phyloP scores from a whole-genome alignment of 805 yeast genomes.

The Tetrapisispora namnaoensis region DNA sequence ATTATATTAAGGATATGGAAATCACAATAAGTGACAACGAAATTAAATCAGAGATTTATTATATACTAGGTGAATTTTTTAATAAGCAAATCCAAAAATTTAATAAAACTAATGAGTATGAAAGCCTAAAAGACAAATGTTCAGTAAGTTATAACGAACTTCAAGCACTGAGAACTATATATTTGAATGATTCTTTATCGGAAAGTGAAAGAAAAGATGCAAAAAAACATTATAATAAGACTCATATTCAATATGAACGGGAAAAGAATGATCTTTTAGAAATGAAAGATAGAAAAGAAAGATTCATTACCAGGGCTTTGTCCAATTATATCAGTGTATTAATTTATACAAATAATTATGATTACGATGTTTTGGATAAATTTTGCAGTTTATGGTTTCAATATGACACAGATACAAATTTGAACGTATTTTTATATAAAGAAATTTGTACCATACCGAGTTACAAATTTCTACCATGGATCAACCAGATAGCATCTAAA shows the following conservation, averaged over 20 bases:
- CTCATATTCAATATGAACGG: conserved; percentile 38
- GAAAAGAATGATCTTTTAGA: conserved; percentile 40
- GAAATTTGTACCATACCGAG: conserved; percentile 41
- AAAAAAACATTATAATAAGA: conserved; percentile 39
- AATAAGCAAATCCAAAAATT: conserved; percentile 47
- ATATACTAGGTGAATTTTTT: conserved; percentile 63
- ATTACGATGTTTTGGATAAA: conserved; percentile 55
- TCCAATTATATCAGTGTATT: conserved; percentile 50
- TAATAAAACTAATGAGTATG: conserved; percentile 36
- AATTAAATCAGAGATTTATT: conserved; percentile 40
- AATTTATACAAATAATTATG: conserved; percentile 33
- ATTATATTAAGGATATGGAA: conserved; percentile 39
- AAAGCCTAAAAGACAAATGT: conserved; percentile 33
- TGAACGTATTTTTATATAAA: conserved; percentile 35
- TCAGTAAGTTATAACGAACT: conserved; percentile 38
- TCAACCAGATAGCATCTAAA: conserved; percentile 70
- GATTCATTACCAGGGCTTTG: conserved; percentile 44
- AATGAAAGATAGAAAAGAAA: conserved; percentile 31
- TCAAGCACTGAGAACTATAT: conserved; percentile 38
- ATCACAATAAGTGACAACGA: conserved; percentile 13
- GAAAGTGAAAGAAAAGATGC: conserved; percentile 44
- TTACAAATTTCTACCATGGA: conserved; percentile 66
- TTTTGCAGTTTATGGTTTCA: conserved; percentile 82
- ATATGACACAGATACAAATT: conserved; percentile 35
- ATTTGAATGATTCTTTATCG: conserved; percentile 32